Evolutionary conservation across 192 early-diverging fungal species (phyloP).

Genomic region (Lobosporangium transversale): DNA sequence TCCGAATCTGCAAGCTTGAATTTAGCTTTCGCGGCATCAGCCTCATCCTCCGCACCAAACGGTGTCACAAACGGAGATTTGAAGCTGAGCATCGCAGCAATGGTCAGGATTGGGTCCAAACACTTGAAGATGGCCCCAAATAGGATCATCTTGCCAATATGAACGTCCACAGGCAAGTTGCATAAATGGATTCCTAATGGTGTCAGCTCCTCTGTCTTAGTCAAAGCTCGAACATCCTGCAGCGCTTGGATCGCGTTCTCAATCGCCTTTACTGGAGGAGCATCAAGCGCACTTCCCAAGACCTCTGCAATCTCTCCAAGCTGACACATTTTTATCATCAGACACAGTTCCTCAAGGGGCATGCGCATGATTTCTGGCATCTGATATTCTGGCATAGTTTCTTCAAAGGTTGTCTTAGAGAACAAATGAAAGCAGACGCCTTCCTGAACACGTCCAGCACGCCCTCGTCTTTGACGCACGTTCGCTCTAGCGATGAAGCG

Average conservation of each 20-base stretch:
- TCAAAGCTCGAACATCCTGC: constrained; percentile 62
- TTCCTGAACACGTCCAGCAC: constrained; percentile 82
- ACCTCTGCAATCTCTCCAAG: constrained; percentile 66
- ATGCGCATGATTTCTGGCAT: constrained; percentile 84
- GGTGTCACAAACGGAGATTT: constrained; percentile 66
- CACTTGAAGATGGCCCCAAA: constrained; percentile 80
- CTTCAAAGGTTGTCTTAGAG: constrained; percentile 58
- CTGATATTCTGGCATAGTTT: constrained; percentile 68
- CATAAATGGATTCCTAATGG: constrained; percentile 76
- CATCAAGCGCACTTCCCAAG: constrained; percentile 69
- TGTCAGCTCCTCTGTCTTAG: constrained; percentile 67
- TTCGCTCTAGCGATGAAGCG: constrained; percentile 75
- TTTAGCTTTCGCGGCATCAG: constrained; percentile 51
- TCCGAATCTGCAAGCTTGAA: constrained; percentile 61
- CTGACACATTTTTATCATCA: constrained; percentile 75
- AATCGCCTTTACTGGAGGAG: constrained; percentile 71
- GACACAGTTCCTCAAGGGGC: constrained; percentile 86
- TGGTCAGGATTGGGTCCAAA: constrained; percentile 77
- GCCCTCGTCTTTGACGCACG: constrained; percentile 75
- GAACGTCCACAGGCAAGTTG: constrained; percentile 79
- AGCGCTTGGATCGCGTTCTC: constrained; percentile 69
- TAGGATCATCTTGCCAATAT: constrained; percentile 86
- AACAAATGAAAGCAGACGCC: constrained; percentile 85
- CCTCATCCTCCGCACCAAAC: constrained; percentile 62
- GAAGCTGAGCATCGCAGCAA: constrained; percentile 74